Evolutionary conservation across 495 filamentous ascomycete species (phyloP), one percentile per base, ranked within the genome.

Genomic region (Pseudomonodictys pantanalensis): DNA sequence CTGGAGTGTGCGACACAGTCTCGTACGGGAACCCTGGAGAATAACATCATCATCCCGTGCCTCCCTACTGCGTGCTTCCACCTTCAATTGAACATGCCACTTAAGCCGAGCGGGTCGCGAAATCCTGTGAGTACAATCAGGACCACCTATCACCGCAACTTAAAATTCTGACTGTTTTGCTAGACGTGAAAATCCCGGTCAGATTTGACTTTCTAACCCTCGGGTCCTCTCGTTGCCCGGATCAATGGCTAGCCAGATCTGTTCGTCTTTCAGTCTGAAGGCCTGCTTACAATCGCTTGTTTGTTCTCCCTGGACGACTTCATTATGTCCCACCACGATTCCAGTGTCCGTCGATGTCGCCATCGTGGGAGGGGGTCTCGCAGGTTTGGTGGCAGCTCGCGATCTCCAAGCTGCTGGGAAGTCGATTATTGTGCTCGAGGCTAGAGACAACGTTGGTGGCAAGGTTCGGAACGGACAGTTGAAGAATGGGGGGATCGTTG

Each of bases 361-460:
- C 18, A 28, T 53, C 18, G 22, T 53, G 23, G 38, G 50, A 24
- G 33, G 20, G 1, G 32, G 38, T 18, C 50, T 53, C 2, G 2
- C 50, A 3, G 32, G 33, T 11, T 26, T 53, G 32, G 26, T 35
- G 9, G 26, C 50, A 15, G 50, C 32, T 23, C 17, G 22, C 32
- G 38, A 41, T 8, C 33, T 53, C 10, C 32, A 41, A 15, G 20
- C 22, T 1, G 32, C 30, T 23, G 33, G 33, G 30, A 41, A 53
- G 25, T 53, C 65, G 18, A 59, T 51, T 15, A 11, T 51, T 10
- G 28, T 51, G 1, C 15, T 51, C 3, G 47, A 51, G 26, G 47
- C 47, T 3, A 26, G 47, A 12, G 18, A 51, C 20, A 28, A n/a
- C 11, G 26, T 51, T 35, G 47, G 47, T 12, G 47, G 47, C 4